A percentile compares a stretch with the other conserved stretches of the same genome.
Conservation (phyloP, 1,284 basidiomycete genomes). For the Leucoagaricus sp. region DNA sequence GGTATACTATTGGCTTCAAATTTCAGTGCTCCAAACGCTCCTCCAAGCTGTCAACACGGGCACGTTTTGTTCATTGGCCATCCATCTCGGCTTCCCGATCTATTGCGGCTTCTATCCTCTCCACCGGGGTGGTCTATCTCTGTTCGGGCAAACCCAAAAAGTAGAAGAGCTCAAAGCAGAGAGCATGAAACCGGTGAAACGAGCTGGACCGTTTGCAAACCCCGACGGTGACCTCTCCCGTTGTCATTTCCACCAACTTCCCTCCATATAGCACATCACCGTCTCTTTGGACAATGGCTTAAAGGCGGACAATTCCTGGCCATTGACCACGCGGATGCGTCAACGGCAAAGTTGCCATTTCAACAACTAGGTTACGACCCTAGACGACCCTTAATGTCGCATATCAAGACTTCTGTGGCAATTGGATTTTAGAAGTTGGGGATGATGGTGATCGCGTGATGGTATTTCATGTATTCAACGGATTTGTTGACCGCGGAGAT, state of each 20-base stretch:
- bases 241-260: slow-evolving; percentile 1
- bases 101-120: not conserved
- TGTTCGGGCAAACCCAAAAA: too few relatives aligned
- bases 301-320: not conserved
- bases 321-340: not conserved
- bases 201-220: not conserved
- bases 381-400: not conserved
- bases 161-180: too few relatives aligned
- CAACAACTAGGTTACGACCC: not conserved
- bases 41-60: not conserved
- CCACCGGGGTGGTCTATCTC: too few relatives aligned
- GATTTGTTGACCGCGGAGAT: not conserved
- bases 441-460: too few relatives aligned
- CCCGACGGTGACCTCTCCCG: not conserved
- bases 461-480: not conserved
- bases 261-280: not conserved
- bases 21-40: too few relatives aligned
- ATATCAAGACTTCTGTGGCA: not conserved
- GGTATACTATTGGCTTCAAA: too few relatives aligned
- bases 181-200: too few relatives aligned
- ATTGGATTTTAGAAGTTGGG: not conserved
- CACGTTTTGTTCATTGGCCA: not conserved
- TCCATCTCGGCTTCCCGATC: not conserved
- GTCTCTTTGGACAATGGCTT: not conserved
- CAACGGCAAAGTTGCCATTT: not conserved